Percentiles rank a stretch among this genome's conserved stretches.
phyloP scores from a whole-genome alignment of 148 eudicot genomes.

The Mesembryanthemum crystallinum region DNA sequence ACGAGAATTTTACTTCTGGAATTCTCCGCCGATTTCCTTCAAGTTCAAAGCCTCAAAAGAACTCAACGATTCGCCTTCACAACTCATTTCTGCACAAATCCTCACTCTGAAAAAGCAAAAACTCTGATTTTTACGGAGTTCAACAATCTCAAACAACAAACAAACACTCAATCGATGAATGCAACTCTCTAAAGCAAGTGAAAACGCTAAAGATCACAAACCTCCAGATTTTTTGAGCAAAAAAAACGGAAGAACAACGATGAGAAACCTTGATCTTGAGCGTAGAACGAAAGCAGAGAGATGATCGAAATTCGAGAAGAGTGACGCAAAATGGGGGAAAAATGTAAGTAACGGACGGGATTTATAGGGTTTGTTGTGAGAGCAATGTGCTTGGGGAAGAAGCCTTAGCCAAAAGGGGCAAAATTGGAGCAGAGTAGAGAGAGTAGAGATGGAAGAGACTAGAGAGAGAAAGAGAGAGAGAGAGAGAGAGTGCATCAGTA shows the following conservation, averaged over 20 bases:
- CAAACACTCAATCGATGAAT: not conserved
- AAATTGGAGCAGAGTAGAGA: conserved; percentile 16
- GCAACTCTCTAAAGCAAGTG: too few species aligned
- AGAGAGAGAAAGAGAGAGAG: not conserved
- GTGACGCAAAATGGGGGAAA: not conserved
- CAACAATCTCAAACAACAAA: not conserved
- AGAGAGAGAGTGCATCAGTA: not conserved
- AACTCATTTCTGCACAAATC: conserved; percentile 17
- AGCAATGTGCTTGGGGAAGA: conserved; percentile 11
- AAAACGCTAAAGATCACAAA: not conserved
- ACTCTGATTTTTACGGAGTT: not conserved
- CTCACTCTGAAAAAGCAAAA: not conserved
- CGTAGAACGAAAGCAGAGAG: not conserved
- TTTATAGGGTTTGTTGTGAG: not conserved
- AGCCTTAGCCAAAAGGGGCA: conserved; percentile 22
- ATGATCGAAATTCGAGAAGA: too few species aligned
- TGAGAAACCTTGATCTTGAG: not conserved
- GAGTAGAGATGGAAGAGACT: conserved; percentile 6
- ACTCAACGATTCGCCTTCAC: conserved; percentile 11
- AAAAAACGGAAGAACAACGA: not conserved
- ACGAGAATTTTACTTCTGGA: conserved; percentile 8
- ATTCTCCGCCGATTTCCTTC: not conserved
- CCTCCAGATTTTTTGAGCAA: not conserved
- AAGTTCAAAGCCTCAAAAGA: not conserved
- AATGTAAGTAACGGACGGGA: not conserved